phyloP scores from a whole-genome alignment of 202 grass and related monocot species.

The Setaria italica region DNA sequence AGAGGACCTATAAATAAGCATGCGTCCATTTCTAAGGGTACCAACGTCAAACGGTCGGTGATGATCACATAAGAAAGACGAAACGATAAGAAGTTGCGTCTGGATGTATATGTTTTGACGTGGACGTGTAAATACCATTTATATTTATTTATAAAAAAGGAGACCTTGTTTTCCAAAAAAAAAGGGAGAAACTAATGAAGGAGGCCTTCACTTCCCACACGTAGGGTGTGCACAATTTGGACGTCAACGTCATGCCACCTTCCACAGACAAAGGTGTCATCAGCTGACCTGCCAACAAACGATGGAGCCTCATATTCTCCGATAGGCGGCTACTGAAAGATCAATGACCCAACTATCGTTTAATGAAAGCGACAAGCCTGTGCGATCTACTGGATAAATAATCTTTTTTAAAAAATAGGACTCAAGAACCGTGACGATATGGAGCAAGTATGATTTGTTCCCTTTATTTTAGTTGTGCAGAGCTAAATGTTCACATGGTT shows the following conservation, averaged over 20 bases:
- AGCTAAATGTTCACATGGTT: neutral
- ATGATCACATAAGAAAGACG: neutral
- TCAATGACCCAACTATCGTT: neutral
- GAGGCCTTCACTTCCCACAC: neutral
- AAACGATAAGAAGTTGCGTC: neutral
- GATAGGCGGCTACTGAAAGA: slow-evolving; percentile 22
- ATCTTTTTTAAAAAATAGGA: neutral
- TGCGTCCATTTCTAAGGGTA: neutral
- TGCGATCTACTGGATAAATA: neutral
- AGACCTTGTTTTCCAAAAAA: neutral
- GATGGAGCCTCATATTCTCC: slow-evolving; percentile 4
- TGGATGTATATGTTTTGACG: neutral
- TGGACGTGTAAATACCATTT: neutral
- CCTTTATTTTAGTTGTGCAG: neutral
- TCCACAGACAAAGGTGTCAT: slow-evolving; percentile 16
- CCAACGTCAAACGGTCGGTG: neutral
- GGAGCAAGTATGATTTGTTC: slow-evolving; percentile 32
- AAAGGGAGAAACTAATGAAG: no score
- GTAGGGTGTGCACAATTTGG: slow-evolving; percentile 15
- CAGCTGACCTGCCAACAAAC: slow-evolving; percentile 41
- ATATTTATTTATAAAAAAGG: neutral
- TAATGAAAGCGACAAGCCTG: neutral
- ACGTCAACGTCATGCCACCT: slow-evolving; percentile 46
- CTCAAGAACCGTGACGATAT: neutral
- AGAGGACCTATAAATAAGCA: no score